These are phyloP conservation scores for Macaranga tanarius DNA, from an alignment of 441 rosid genomes.

Conservation along the genomic window DNA sequence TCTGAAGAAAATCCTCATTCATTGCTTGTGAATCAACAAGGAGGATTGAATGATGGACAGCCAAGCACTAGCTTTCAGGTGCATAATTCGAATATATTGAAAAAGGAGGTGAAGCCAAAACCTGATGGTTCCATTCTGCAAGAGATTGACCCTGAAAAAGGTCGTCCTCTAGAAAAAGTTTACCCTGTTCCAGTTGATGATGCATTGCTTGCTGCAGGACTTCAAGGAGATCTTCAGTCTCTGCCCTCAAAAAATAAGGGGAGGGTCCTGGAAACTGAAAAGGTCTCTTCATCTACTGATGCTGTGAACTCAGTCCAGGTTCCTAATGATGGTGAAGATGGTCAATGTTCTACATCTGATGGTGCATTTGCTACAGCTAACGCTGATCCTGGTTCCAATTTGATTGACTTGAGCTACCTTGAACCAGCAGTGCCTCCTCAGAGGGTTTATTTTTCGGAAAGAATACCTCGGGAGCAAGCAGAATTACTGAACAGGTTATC, in stretches of 20 bases:
- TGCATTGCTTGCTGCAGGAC: slow-evolving; percentile 36
- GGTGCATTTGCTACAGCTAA: slow-evolving; percentile 35
- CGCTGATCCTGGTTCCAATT: slow-evolving; percentile 46
- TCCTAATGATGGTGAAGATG: slow-evolving; percentile 44
- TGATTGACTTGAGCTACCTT: slow-evolving; percentile 47
- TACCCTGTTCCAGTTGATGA: slow-evolving; percentile 45
- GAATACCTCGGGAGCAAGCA: slow-evolving; percentile 65
- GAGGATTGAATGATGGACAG: slow-evolving; percentile 44
- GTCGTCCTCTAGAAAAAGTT: slow-evolving; percentile 31
- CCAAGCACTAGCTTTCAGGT: slow-evolving; percentile 35
- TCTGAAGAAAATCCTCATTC: slow-evolving; percentile 39
- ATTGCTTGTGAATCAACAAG: slow-evolving; percentile 41
- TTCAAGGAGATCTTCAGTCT: slow-evolving; percentile 34
- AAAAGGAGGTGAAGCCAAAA: slow-evolving; percentile 41
- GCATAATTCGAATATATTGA: slow-evolving; percentile 40
- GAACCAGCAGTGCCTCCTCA: slow-evolving; percentile 47
- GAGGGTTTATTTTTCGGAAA: slow-evolving; percentile 70
- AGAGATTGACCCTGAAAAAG: slow-evolving; percentile 38
- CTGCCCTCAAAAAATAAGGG: slow-evolving; percentile 41
- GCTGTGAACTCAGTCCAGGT: slow-evolving; percentile 40
- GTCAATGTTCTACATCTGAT: slow-evolving; percentile 40
- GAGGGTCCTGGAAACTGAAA: slow-evolving; percentile 37
- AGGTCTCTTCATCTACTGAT: slow-evolving; percentile 43
- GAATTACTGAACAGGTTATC: slow-evolving; percentile 67
- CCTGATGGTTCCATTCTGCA: slow-evolving; percentile 42